A percentile compares a stretch with the other conserved stretches of the same genome.
Conservation (phyloP, 306 rosid genomes). For the Mimosa pudica region DNA sequence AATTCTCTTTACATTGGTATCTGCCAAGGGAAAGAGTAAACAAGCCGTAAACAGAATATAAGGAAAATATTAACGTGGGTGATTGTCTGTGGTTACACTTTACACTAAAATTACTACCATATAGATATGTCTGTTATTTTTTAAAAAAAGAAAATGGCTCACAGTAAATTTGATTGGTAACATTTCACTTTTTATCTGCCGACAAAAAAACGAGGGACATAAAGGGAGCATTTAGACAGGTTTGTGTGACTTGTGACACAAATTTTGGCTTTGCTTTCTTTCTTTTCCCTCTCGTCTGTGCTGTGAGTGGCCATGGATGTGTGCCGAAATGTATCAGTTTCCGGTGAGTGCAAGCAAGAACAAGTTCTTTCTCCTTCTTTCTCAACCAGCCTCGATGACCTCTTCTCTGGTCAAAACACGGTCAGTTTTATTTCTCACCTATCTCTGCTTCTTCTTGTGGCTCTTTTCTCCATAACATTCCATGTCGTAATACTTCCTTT, state of each 20-base stretch:
- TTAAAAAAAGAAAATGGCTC: slow-evolving; percentile 17
- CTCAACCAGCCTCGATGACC: slow-evolving; percentile 37
- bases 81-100: slow-evolving; percentile 15
- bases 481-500: neutral
- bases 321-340: slow-evolving; percentile 44
- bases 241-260: slow-evolving; percentile 21
- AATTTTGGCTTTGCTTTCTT: slow-evolving; percentile 5
- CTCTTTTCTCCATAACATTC: neutral
- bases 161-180: slow-evolving; percentile 35
- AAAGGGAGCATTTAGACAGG: slow-evolving; percentile 33
- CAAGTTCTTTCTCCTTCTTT: slow-evolving; percentile 25
- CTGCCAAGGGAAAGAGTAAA: neutral
- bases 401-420: slow-evolving; percentile 45
- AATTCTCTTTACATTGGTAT: neutral
- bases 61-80: neutral
- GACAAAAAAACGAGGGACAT: slow-evolving; percentile 53
- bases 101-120: neutral
- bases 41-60: slow-evolving; percentile 2
- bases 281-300: neutral
- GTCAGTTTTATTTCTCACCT: slow-evolving; percentile 19
- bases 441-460: neutral
- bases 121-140: slow-evolving; percentile 39
- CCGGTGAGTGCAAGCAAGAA: slow-evolving; percentile 37
- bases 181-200: slow-evolving; percentile 55
- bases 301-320: slow-evolving; percentile 34